phyloP scores from a whole-genome alignment of 495 filamentous ascomycete genomes.

The Hapsidospora chrysogenum region DNA sequence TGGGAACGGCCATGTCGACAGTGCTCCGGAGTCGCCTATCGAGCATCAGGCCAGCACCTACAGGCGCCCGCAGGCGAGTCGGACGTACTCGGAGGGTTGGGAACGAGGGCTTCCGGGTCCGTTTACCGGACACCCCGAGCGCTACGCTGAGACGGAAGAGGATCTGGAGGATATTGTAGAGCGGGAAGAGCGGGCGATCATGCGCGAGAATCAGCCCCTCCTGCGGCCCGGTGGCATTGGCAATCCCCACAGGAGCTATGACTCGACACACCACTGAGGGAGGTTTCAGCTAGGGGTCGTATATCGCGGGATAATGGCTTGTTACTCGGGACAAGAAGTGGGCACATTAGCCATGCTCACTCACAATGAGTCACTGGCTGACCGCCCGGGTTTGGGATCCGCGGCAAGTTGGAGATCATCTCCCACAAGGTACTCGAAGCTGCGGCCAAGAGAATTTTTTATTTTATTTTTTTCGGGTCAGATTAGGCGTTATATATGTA shows the following conservation, averaged over 20 bases:
- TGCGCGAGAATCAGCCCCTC: slow-evolving; percentile 25
- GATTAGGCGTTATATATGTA: too few species aligned
- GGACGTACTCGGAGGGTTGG: slow-evolving; percentile 12
- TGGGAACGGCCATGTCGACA: slow-evolving; percentile 4
- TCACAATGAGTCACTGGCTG: too few species aligned
- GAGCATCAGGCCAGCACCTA: slow-evolving; percentile 6
- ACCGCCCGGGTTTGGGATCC: too few species aligned
- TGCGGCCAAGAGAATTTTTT: too few species aligned
- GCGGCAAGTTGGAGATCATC: too few species aligned
- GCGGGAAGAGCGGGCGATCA: slow-evolving; percentile 21
- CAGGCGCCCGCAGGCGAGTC: slow-evolving; percentile 1
- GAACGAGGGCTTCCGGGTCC: slow-evolving; percentile 17
- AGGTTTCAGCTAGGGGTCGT: too few species aligned
- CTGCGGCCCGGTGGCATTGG: slow-evolving; percentile 20
- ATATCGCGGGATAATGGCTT: too few species aligned
- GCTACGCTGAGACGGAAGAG: slow-evolving; percentile 20
- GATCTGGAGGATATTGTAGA: slow-evolving; percentile 21
- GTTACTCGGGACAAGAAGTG: too few species aligned
- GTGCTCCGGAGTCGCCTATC: slow-evolving; percentile 2
- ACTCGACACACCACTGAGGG: too few species aligned
- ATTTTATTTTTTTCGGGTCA: too few species aligned
- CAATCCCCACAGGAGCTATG: slow-evolving; percentile 10
- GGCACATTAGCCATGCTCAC: too few species aligned
- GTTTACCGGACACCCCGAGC: slow-evolving; percentile 20
- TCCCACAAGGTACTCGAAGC: too few species aligned